These are phyloP conservation scores for Pistacia integerrima DNA, from an alignment of 345 rosid species.

Conservation along the genomic window DNA sequence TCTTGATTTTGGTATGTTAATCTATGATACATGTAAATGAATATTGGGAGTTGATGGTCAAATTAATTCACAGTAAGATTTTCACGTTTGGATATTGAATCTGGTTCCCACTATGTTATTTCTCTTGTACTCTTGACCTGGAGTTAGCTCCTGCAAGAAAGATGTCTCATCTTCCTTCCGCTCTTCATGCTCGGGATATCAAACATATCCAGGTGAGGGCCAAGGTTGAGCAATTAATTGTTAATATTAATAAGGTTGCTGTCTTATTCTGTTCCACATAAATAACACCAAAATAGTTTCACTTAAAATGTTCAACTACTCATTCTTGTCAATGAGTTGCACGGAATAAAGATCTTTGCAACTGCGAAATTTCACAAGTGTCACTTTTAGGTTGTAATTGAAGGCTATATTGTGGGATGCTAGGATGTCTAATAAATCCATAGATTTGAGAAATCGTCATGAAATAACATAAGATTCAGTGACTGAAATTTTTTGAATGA, in stretches of 20 bases:
- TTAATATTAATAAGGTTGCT: neutral
- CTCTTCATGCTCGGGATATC: neutral
- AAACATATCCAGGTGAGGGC: neutral
- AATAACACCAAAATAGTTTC: neutral
- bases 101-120: neutral
- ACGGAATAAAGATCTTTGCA: neutral
- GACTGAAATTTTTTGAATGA: neutral
- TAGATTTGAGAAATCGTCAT: constrained; percentile 1
- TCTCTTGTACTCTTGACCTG: neutral
- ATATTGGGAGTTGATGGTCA: neutral
- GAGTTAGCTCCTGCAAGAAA: neutral
- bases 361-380: neutral
- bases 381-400: neutral
- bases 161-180: neutral
- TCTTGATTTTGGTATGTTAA: neutral
- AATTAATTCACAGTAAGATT: neutral
- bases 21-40: neutral
- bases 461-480: neutral
- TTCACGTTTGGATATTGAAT: no score
- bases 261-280: neutral
- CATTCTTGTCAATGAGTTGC: neutral
- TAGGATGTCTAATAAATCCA: neutral
- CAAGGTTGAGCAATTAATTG: neutral
- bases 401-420: neutral
- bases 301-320: neutral